Conservation (phyloP, 2,329 filamentous ascomycete species). For the Tolypocladium album region DNA sequence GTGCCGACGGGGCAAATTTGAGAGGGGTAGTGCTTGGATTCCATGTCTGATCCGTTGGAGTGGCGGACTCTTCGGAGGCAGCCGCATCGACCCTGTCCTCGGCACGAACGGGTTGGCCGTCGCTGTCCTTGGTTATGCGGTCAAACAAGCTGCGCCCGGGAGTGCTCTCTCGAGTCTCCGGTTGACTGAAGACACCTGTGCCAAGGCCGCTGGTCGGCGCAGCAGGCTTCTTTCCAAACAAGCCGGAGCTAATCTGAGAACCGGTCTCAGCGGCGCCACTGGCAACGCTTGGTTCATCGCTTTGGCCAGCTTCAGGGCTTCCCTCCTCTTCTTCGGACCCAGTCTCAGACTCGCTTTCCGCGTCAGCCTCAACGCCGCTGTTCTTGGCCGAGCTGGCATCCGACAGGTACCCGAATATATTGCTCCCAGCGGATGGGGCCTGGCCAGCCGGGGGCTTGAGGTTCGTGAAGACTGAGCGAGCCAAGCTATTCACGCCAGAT, state of each 20-base stretch:
- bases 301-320: slow-evolving; percentile 30
- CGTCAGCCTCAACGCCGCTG: slow-evolving; percentile 38
- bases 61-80: slow-evolving; percentile 14
- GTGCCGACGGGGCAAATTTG: slow-evolving; percentile 35
- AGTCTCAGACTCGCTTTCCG: slow-evolving; percentile 34
- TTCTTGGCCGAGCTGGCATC: slow-evolving; percentile 44
- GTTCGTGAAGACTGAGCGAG: slow-evolving; percentile 32
- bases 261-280: slow-evolving; percentile 30
- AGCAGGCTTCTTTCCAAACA: slow-evolving; percentile 21
- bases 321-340: slow-evolving; percentile 31
- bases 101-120: slow-evolving; percentile 38
- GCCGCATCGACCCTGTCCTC: slow-evolving; percentile 13
- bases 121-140: slow-evolving; percentile 37
- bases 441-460: slow-evolving; percentile 20
- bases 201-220: slow-evolving; percentile 10
- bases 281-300: slow-evolving; percentile 30
- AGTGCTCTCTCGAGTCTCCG: slow-evolving; percentile 32
- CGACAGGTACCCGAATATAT: slow-evolving; percentile 52
- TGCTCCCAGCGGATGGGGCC: slow-evolving; percentile 20
- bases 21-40: slow-evolving; percentile 40
- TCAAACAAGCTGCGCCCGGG: slow-evolving; percentile 44
- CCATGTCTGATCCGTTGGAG: slow-evolving; percentile 26
- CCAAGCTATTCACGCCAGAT: slow-evolving; percentile 23
- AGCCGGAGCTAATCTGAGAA: slow-evolving; percentile 14
- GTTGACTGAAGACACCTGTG: slow-evolving; percentile 21